Base-by-base conservation (phyloP, 768 basidiomycete species). In the Nidularia pulvinata region DNA sequence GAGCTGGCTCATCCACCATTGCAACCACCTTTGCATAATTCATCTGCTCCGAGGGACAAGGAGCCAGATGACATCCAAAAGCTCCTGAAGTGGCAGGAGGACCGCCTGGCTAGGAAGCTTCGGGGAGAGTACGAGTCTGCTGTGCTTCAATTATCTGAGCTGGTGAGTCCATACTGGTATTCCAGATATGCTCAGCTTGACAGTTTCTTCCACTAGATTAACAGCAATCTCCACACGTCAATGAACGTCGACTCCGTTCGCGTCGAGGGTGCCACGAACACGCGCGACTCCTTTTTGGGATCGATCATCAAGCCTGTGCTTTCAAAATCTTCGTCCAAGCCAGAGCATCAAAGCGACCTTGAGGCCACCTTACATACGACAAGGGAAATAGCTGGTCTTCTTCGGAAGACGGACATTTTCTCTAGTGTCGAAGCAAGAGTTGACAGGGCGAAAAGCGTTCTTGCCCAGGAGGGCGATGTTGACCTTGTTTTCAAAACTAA, bases 331-430 rank as follows among this genome's bases (percentile, higher is more conserved):
- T 58, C 49, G 6, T 55, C 58, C 16, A 63, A 56, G 42, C 37
- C 62, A 44, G 53, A 58, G 43, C 56, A 57, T 51, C 46, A 57
- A 37, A 61, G 66, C 48, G 74, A 80, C 42, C 76, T 98, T 6
- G 83, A 83, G 49, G 74, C 85, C 19, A 84, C 91, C 4, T 72
- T 98, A 5, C 80, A 85, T 48, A 81, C 88, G 4, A 84, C 92
- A 1, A 75, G 89, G 50, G 70, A 76, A 14, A 78, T 98, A 13
- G 80, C 87, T 0, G 78, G 81, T 49, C 69, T 83, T 11, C 79
- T 98, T 10, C 69, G 82, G 16, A 78, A 84, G 49, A 86, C 94
- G 1, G 93, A 90, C 57, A 79, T 97, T 25, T 99, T 95, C 69
- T 71, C 79, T 10, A 61, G 79, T 6, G 78, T 95, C 10, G 78